Evolutionary conservation across 192 early-diverging fungal genomes (phyloP), one percentile per base, ranked within the genome.

Genomic region (Coemansia sp.): DNA sequence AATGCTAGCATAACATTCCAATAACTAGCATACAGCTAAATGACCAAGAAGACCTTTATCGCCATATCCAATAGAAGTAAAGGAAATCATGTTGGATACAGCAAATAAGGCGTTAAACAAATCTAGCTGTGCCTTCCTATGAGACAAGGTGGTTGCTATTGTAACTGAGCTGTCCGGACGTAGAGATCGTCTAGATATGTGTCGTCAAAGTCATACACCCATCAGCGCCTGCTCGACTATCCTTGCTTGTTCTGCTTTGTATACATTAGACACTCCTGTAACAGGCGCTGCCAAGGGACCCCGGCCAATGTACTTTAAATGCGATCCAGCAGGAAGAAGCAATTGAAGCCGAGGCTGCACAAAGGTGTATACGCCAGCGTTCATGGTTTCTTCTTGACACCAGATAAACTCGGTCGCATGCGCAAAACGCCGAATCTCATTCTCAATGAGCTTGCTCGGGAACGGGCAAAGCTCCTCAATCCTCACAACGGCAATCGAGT

Each of bases 361-460:
- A 86, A 93, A 98, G 2, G 90, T 79, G 72, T 91, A 97, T 13
- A 88, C 89, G 18, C 97, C 97, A 45, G 91, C 88, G 66, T 98
- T 98, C 84, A 97, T 91, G 38, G 94, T 95, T 70, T 98, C 97
- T 73, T 98, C 97, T 71, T 92, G 92, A 70, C 88, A 91, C 89
- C 90, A 93, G 7, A 88, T 75, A 71, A 88, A 92, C 53, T 91
- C 87, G 42, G 81, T 70, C 11, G 88, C 89, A n/a, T 86, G 81
- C 13, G 69, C 67, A 76, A 87, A 95, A 48, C 85, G 83, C 26
- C 74, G 68, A 13, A 98, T 75, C 71, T 91, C 90, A 13, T 68
- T 21, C 56, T 78, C 50, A 38, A 96, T 66, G 50, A 92, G 88
- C 7, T 84, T 75, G 57, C 81, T 85, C 23, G 97, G 97, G 87